Percentiles rank a stretch among this genome's conserved stretches.
Conservation (phyloP, 345 rosid species). For the Camelina laxa region DNA sequence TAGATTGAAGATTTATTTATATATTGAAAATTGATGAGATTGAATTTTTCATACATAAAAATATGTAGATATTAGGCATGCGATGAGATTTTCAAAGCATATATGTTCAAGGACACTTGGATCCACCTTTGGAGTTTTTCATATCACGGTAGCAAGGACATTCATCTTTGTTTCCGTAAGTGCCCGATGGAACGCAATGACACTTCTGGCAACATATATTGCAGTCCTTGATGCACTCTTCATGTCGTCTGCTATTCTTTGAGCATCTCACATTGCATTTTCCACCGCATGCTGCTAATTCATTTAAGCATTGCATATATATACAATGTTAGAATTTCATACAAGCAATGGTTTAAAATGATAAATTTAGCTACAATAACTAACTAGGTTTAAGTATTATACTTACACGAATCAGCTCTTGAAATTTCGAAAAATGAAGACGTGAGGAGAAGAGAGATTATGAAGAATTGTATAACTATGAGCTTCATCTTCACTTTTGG, state of each 20-base stretch:
- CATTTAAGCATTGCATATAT: not conserved
- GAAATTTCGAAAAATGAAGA: slow-evolving; percentile 53
- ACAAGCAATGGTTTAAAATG: not conserved
- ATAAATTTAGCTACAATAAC: not conserved
- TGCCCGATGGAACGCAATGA: slow-evolving; percentile 42
- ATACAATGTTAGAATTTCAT: not conserved
- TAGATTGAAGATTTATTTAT: not conserved
- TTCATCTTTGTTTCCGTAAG: slow-evolving; percentile 33
- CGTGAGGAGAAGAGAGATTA: slow-evolving; percentile 49
- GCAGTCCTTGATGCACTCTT: slow-evolving; percentile 29
- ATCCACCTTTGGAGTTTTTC: slow-evolving; percentile 9
- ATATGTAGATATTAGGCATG: not conserved
- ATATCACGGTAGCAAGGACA: slow-evolving; percentile 40
- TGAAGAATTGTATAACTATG: slow-evolving; percentile 34
- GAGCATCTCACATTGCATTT: slow-evolving; percentile 38
- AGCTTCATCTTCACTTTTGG: slow-evolving; percentile 25
- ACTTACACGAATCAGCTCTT: slow-evolving; percentile 39
- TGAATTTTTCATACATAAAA: not conserved
- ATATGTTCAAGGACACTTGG: slow-evolving; percentile 38
- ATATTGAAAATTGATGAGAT: not conserved
- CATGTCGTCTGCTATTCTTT: slow-evolving; percentile 5
- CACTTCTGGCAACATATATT: slow-evolving; percentile 39
- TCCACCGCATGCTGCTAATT: slow-evolving; percentile 26
- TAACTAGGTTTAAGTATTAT: no score
- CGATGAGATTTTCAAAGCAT: not conserved